Percentiles rank a stretch among this genome's conserved stretches.
Conservation (phyloP, 768 basidiomycete genomes). For the Trametes sanguinea region DNA sequence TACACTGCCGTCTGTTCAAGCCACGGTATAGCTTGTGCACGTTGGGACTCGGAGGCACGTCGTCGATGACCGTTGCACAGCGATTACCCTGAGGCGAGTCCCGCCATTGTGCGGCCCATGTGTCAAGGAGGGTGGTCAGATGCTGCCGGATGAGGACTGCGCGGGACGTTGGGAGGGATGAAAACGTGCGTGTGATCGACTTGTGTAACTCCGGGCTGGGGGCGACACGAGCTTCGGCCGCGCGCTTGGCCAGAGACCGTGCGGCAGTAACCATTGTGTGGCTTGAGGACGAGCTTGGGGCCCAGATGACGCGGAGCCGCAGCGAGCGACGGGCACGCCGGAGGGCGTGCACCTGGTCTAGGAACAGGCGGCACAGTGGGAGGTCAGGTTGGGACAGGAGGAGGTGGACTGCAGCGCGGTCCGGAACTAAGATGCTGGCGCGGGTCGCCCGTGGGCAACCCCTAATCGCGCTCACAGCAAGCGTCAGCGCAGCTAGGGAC, state of each 20-base stretch:
- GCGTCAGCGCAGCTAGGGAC: not conserved
- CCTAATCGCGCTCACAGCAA: not conserved
- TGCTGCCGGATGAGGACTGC: not conserved
- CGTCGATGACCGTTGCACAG: not conserved
- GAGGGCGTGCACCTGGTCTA: not conserved
- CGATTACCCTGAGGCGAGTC: not conserved
- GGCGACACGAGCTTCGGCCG: not conserved
- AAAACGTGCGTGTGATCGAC: not conserved
- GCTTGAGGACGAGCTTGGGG: not conserved
- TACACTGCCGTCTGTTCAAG: slow-evolving; percentile 8
- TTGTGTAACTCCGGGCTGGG: too few species aligned
- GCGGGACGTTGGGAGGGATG: not conserved
- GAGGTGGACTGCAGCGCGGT: slow-evolving; percentile 3
- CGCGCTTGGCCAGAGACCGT: not conserved
- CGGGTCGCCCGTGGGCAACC: slow-evolving; percentile 5
- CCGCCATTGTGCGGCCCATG: not conserved
- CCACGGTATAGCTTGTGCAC: not conserved
- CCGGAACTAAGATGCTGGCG: slow-evolving; percentile 4
- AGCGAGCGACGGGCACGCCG: not conserved
- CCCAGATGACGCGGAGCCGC: not conserved
- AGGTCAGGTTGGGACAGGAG: not conserved
- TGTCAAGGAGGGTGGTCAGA: not conserved
- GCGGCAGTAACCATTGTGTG: not conserved
- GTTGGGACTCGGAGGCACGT: not conserved
- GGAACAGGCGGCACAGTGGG: not conserved